A percentile compares a stretch with the other conserved stretches of the same genome.
phyloP scores from a whole-genome alignment of 2,329 filamentous ascomycete species.

The Juglanconis sp. region DNA sequence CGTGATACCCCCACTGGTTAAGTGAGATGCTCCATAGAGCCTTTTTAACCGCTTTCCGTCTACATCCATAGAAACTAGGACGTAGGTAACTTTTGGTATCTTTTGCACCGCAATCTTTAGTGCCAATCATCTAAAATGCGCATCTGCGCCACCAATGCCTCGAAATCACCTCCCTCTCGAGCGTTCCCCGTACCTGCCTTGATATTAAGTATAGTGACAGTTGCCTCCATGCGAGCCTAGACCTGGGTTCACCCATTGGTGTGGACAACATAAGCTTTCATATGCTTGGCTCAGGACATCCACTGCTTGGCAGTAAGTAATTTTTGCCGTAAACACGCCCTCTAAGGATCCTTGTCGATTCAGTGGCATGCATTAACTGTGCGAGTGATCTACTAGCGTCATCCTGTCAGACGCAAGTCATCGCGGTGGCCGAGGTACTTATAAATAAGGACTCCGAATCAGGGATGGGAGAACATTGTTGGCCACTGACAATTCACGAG shows the following conservation, averaged over 20 bases:
- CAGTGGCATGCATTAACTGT: not conserved
- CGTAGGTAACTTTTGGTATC: too few relatives aligned
- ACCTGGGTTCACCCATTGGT: not conserved
- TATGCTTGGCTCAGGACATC: not conserved
- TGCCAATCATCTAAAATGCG: not conserved
- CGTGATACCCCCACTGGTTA: too few relatives aligned
- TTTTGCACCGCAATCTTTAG: not conserved
- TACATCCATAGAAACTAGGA: too few relatives aligned
- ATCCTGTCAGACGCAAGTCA: not conserved
- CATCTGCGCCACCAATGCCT: not conserved
- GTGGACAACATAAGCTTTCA: not conserved
- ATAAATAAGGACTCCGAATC: not conserved
- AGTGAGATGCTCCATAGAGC: too few relatives aligned
- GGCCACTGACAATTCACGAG: too few relatives aligned
- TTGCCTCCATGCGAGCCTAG: not conserved
- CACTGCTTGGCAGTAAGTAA: not conserved
- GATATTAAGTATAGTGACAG: not conserved
- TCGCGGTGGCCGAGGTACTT: not conserved
- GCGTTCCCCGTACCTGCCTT: not conserved
- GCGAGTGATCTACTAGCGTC: not conserved
- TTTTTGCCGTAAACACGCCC: too few relatives aligned
- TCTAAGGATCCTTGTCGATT: not conserved
- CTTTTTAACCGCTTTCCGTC: too few relatives aligned
- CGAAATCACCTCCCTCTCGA: not conserved
- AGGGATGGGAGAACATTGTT: not conserved